Evolutionary conservation across 352 stramenopile species (phyloP), one percentile per base, ranked within the genome.

Genomic region (Phytopythium litorale): DNA sequence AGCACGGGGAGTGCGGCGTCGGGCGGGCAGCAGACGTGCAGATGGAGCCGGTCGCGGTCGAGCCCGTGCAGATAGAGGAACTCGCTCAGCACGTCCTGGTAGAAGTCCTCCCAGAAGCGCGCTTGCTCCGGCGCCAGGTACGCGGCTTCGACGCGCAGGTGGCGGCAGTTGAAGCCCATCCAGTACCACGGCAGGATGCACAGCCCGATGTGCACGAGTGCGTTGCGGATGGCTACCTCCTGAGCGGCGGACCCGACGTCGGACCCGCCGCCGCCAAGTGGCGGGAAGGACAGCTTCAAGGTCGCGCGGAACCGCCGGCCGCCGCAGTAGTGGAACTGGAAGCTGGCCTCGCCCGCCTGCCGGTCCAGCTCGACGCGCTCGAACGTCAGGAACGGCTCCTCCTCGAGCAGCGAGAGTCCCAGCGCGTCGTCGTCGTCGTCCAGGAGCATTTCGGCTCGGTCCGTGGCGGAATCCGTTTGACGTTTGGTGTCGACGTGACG

Each of bases 131-230:
- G 53, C 19, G 64, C 60, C 25, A 78, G 65, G 63, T 72, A 76
- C 35, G 67, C 71, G 25, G 71, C 71, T 38, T 74, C 63, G 21
- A 78, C 63, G n/a, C 65, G 62, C 30, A 78, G 71, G 49, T 76
- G 50, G 23, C 65, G 69, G 71, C 71, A 76, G 60, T 67, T 76
- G 60, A 71, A 78, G 35, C 68, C 65, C 71, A 73, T 78, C 71
- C 71, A 78, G 55, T 71, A 78, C 71, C 68, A 78, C 23, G 71
- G 71, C 56, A 76, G 46, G 32, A 78, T 65, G 46, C 71, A 74
- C 8, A 78, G 68, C 0, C 68, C 71, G 45, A 76, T 69, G 50
- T 78, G 68, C 48, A 76, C n/a, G 46, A 78, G 51, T 37, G 65
- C 63, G 51, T 73, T 74, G 57, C 56, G 62, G 42, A 76, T 33